These are phyloP conservation scores for Leishmania arabica DNA, from an alignment of 208 protist species.

Conservation along the genomic window DNA sequence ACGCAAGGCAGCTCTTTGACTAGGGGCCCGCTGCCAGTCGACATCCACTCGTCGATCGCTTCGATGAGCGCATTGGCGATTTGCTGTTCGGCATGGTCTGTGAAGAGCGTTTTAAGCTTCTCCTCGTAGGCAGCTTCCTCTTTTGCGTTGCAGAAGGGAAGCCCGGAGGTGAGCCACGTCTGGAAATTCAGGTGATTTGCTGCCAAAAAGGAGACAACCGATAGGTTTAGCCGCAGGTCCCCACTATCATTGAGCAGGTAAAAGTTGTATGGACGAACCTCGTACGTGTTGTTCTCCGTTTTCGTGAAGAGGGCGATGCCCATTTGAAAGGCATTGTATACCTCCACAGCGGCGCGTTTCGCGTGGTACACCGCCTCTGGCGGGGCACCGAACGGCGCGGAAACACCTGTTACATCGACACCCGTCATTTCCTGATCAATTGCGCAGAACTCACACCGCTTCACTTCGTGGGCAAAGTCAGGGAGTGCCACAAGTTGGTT, in stretches of 20 bases:
- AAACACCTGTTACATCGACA: constrained; percentile 34
- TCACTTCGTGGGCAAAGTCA: constrained; percentile 57
- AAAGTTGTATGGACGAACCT: constrained; percentile 83
- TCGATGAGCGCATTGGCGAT: neutral
- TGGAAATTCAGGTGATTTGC: constrained; percentile 64
- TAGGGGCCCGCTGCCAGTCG: neutral
- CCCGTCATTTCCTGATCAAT: constrained; percentile 89
- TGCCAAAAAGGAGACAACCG: constrained; percentile 49
- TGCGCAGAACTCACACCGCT: constrained; percentile 61
- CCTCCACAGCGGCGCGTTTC: constrained; percentile 41
- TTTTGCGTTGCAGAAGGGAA: constrained; percentile 46
- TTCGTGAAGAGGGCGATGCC: constrained; percentile 72
- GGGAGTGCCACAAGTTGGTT: constrained; percentile 40
- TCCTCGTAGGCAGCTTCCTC: constrained; percentile 31
- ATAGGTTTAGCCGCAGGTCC: constrained; percentile 37
- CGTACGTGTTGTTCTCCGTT: constrained; percentile 33
- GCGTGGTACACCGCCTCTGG: constrained; percentile 46
- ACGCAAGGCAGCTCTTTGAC: constrained; percentile 11
- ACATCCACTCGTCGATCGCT: constrained; percentile 6
- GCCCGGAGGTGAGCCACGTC: constrained; percentile 55
- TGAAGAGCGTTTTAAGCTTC: neutral
- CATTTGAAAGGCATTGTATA: constrained; percentile 81
- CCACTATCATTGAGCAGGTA: constrained; percentile 51
- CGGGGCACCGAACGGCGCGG: constrained; percentile 21
- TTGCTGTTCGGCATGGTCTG: neutral